Evolutionary conservation across 805 yeast genomes (phyloP).

Genomic region (Peterozyma xylosa): DNA sequence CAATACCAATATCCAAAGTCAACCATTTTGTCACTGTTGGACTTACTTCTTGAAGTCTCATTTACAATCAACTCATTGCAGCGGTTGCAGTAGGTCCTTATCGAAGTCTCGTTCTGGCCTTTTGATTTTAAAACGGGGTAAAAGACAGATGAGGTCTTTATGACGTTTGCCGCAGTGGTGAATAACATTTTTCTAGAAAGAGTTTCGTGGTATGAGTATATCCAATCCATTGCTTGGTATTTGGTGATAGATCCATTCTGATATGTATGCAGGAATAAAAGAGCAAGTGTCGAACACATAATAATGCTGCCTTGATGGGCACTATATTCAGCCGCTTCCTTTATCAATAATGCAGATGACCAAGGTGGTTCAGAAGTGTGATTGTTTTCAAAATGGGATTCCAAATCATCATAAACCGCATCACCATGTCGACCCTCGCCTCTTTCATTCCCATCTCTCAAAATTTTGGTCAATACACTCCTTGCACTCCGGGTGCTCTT

Average conservation of each 20-base stretch:
- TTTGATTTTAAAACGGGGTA: conserved; percentile 24
- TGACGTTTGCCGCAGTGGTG: conserved; percentile 48
- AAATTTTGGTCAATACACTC: conserved; percentile 21
- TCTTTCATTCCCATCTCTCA: conserved; percentile 12
- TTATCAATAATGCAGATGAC: conserved; percentile 43
- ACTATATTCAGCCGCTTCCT: conserved; percentile 47
- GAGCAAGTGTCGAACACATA: conserved; percentile 48
- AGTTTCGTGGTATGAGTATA: conserved; percentile 45
- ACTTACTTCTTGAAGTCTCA: conserved; percentile 41
- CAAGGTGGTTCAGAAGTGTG: conserved; percentile 38
- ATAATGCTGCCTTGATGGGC: conserved; percentile 57
- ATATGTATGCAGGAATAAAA: conserved; percentile 40
- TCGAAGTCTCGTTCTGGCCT: conserved; percentile 30
- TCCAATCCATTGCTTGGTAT: conserved; percentile 44
- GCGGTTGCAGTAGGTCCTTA: conserved; percentile 52
- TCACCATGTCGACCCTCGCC: conserved; percentile 7
- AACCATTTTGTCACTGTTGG: conserved; percentile 20
- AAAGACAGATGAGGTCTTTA: conserved; percentile 27
- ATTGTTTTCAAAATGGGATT: conserved; percentile 4
- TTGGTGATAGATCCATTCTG: conserved; percentile 18
- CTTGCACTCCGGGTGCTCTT: conserved; percentile 17
- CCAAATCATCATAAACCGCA: not conserved
- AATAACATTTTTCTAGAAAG: conserved; percentile 44
- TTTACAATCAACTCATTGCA: conserved; percentile 56
- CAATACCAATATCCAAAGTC: conserved; percentile 81